phyloP scores from a whole-genome alignment of 108 stramenopile genomes.

The Discostella stelligeroides region DNA sequence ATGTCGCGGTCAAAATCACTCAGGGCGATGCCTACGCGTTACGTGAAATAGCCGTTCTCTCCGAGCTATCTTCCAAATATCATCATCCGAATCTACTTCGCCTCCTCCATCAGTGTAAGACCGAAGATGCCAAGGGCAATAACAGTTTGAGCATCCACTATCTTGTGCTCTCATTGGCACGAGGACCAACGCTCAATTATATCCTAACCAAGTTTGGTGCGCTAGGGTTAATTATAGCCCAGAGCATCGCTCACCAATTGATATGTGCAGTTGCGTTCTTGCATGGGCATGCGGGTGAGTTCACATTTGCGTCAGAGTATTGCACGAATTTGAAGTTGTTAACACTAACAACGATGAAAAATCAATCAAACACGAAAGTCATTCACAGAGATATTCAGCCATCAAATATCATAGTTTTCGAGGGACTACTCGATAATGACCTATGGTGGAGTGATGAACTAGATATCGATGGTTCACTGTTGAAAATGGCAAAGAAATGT shows the following conservation, averaged over 20 bases:
- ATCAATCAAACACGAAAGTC: no score
- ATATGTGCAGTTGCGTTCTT: conserved; percentile 78
- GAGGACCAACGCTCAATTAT: conserved; percentile 73
- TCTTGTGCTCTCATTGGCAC: conserved; percentile 30
- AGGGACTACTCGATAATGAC: conserved; percentile 28
- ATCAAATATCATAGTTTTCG: conserved; percentile 58
- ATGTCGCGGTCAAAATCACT: conserved; percentile 82
- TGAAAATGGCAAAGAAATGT: conserved; percentile 54
- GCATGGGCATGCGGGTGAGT: conserved; percentile 69
- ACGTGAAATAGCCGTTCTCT: conserved; percentile 76
- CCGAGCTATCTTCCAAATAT: conserved; percentile 52
- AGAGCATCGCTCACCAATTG: conserved; percentile 70
- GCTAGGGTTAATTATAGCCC: conserved; percentile 67
- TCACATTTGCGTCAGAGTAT: no score
- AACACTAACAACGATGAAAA: neutral
- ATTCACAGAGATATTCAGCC: conserved; percentile 91
- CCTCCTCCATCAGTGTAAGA: conserved; percentile 60
- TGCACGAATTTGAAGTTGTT: neutral
- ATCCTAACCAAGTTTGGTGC: conserved; percentile 82
- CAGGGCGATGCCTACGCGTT: conserved; percentile 70
- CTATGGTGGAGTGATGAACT: conserved; percentile 75
- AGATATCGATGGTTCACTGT: conserved; percentile 53
- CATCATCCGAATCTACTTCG: conserved; percentile 80
- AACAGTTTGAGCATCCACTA: conserved; percentile 36
- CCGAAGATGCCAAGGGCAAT: conserved; percentile 55